Base-by-base conservation (phyloP, 176 grass and related monocot species). In the Ensete glaucum region DNA sequence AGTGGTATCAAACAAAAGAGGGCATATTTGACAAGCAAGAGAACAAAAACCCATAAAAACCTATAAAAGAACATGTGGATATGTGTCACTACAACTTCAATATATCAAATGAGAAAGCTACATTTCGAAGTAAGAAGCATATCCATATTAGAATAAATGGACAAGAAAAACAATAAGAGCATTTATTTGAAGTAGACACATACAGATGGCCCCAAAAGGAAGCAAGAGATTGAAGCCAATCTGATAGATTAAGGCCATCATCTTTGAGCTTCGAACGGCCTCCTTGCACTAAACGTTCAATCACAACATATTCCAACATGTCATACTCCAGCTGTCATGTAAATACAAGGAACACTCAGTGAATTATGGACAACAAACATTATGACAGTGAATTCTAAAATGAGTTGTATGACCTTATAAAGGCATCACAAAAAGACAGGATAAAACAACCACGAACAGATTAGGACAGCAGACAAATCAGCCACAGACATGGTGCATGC, bases 171-270 rank as follows among this genome's bases (percentile, higher is more conserved):
- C 50, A 79, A 77, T 51, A 58, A 58, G 68, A 82, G 70, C 26
- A 83, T 67, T 75, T 16, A 62, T 62, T 51, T 53, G n/a, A 20
- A 16, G 78, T 50, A 83, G 63, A 23, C 68, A 82, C 90, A 84
- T 89, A 99, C 96, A 99, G 83, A 87, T 93, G 90, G 51, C 96
- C 96, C 88, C 91, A 99, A 80, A 99, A 99, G 67, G 88, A 99
- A 85, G 96, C 91, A 85, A 99, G 91, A 86, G 88, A 95, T 60
- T 95, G 96, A 86, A 99, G 96, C 96, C 96, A 99, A 71, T 99
- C 96, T 63, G 90, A 94, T 21, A 99, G 72, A 87, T 99, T 99
- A 75, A 99, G 90, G 48, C 96, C 96, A 69, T 99, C 86, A 84
- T 99, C 96, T 95, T 99, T 99, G 69, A 99, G 82, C 84, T 91